Percentiles rank a stretch among this genome's conserved stretches.
Conservation (phyloP, 2,329 filamentous ascomycete genomes). For the Claviceps maximensis region DNA sequence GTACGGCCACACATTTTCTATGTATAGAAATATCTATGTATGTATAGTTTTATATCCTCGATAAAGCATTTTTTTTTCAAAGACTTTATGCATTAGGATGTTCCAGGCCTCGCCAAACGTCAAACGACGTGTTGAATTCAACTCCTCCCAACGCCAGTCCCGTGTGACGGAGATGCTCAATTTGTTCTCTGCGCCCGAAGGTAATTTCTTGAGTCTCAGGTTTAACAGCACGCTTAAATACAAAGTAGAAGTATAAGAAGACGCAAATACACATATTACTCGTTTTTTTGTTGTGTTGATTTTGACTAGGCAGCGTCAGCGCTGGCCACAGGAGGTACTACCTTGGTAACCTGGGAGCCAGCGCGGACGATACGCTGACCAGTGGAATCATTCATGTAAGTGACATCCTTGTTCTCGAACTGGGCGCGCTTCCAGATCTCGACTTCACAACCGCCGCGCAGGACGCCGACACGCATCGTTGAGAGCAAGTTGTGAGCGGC, state of each 20-base stretch:
- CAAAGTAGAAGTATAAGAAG: background rate
- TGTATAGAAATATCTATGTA: background rate
- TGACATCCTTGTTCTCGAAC: constrained; percentile 70
- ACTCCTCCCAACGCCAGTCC: constrained; percentile 3
- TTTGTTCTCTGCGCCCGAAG: background rate
- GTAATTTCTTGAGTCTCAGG: background rate
- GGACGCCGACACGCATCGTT: constrained; percentile 77
- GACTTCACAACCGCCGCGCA: constrained; percentile 76
- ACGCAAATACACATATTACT: background rate
- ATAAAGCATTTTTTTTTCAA: no score
- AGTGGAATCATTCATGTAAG: constrained; percentile 65
- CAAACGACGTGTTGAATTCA: background rate
- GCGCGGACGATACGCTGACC: constrained; percentile 78
- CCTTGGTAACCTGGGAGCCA: constrained; percentile 73
- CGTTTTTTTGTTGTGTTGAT: no score
- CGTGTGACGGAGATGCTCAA: background rate
- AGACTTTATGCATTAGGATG: background rate
- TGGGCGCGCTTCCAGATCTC: constrained; percentile 88
- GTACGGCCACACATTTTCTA: background rate
- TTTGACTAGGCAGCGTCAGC: constrained; percentile 61
- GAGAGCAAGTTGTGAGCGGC: constrained; percentile 79
- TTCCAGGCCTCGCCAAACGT: background rate
- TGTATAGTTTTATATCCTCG: no score
- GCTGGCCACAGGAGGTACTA: constrained; percentile 64
- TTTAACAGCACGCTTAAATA: constrained; percentile 1